Conservation (phyloP, 2,329 filamentous ascomycete genomes). For the Aureobasidium sp. region DNA sequence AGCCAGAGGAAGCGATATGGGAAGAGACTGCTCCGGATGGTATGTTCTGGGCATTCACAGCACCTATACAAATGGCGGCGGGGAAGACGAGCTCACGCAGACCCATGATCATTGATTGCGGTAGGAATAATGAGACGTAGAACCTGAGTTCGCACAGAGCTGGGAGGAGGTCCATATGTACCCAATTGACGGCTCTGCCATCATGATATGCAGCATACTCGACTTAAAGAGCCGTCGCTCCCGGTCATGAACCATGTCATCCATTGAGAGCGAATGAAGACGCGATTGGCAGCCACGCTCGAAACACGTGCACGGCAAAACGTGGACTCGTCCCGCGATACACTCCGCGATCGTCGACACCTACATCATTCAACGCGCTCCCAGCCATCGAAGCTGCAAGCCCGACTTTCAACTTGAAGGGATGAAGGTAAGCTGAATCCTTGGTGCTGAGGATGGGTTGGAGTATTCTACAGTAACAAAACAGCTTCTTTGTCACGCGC, state of each 20-base stretch:
- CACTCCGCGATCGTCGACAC: slow-evolving; percentile 3
- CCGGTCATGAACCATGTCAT: not conserved
- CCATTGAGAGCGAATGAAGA: not conserved
- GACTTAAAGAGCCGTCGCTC: not conserved
- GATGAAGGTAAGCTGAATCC: not conserved
- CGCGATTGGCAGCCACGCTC: slow-evolving; percentile 12
- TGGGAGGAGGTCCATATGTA: slow-evolving; percentile 8
- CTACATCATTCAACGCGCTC: not conserved
- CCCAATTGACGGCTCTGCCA: not conserved
- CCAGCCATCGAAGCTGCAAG: not conserved
- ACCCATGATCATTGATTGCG: slow-evolving; percentile 14
- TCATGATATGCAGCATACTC: not conserved
- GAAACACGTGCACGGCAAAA: slow-evolving; percentile 9
- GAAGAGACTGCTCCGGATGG: slow-evolving; percentile 28
- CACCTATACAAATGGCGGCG: not conserved
- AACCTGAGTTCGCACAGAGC: not conserved
- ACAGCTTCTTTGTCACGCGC: not conserved
- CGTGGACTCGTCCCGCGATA: not conserved
- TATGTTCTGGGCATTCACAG: slow-evolving; percentile 15
- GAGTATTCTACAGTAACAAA: not conserved
- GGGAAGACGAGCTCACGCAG: slow-evolving; percentile 4
- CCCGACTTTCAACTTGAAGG: not conserved
- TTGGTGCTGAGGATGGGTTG: not conserved
- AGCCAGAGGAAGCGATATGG: slow-evolving; percentile 51
- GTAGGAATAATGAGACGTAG: slow-evolving; percentile 1